Percentiles rank a stretch among this genome's conserved stretches.
These are phyloP conservation scores for Nicotiana rustica DNA, from an alignment of 305 asterid genomes.

Conservation along the genomic window DNA sequence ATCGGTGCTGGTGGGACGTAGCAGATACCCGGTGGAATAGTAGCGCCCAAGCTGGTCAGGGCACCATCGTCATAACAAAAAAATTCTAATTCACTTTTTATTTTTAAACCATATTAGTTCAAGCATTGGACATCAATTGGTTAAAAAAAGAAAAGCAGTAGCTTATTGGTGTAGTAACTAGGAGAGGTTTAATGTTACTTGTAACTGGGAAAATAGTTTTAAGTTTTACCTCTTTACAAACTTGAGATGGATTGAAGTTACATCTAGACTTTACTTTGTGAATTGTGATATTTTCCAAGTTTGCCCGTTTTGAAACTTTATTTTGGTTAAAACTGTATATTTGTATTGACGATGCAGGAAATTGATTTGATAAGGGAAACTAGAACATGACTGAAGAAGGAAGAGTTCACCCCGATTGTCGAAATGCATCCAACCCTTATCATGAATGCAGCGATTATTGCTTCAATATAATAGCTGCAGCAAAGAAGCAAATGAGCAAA, in stretches of 20 bases:
- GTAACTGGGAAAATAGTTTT: background rate
- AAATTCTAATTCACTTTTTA: background rate
- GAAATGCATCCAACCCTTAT: constrained; percentile 65
- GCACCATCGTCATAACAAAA: too few relatives aligned
- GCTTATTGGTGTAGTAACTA: background rate
- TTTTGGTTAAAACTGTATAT: background rate
- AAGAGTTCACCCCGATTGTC: constrained; percentile 72
- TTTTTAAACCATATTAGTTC: background rate
- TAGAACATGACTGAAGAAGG: constrained; percentile 50
- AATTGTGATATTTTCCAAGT: background rate
- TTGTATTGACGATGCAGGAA: background rate
- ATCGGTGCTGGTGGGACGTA: too few relatives aligned
- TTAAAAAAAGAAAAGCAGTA: background rate
- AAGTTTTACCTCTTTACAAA: background rate
- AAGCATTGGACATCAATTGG: background rate
- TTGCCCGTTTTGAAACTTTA: background rate
- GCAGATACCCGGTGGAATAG: too few relatives aligned
- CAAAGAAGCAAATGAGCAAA: constrained; percentile 47
- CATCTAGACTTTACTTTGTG: constrained; percentile 24
- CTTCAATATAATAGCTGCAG: constrained; percentile 64
- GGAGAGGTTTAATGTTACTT: background rate
- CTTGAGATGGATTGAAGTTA: background rate
- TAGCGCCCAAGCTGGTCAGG: too few relatives aligned
- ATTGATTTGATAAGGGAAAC: constrained; percentile 3
- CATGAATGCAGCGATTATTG: constrained; percentile 73